phyloP scores from a whole-genome alignment of 192 early-diverging fungal species.

The Mycoemilia scoparia region DNA sequence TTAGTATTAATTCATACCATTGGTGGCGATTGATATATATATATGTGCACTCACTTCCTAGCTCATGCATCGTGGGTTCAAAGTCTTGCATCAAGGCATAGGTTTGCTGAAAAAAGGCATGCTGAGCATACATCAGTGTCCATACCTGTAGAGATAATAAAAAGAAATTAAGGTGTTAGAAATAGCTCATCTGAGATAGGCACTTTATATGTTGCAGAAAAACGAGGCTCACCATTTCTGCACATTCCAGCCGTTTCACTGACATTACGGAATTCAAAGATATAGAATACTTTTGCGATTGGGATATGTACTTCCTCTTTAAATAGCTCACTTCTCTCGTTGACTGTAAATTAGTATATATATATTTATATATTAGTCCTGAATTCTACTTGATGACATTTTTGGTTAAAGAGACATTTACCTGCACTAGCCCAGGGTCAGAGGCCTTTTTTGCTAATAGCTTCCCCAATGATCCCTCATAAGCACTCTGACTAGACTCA shows the following conservation, averaged over 20 bases:
- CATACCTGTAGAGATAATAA: conserved; percentile 38
- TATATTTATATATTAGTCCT: conserved; percentile 2
- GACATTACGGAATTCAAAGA: conserved; percentile 57
- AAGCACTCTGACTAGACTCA: conserved; percentile 16
- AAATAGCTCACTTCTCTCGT: conserved; percentile 38
- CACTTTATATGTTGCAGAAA: conserved; percentile 38
- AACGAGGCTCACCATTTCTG: no score
- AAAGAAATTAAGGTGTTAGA: conserved; percentile 9
- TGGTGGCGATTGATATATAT: no score
- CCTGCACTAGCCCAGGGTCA: conserved; percentile 15
- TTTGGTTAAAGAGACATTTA: conserved; percentile 7
- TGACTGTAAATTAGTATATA: no score
- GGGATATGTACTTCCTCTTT: conserved; percentile 37
- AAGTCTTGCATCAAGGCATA: conserved; percentile 60
- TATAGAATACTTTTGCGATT: conserved; percentile 40
- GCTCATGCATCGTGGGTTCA: conserved; percentile 62
- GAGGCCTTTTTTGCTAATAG: conserved; percentile 11
- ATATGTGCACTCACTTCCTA: no score
- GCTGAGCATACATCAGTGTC: conserved; percentile 67
- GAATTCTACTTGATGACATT: conserved; percentile 1
- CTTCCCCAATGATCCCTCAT: conserved; percentile 15
- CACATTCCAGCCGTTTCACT: conserved; percentile 54
- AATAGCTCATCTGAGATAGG: neutral
- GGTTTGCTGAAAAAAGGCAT: conserved; percentile 64
- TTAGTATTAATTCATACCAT: no score